Base-by-base conservation (phyloP, 257 asterid genomes). In the Perilla frutescens region DNA sequence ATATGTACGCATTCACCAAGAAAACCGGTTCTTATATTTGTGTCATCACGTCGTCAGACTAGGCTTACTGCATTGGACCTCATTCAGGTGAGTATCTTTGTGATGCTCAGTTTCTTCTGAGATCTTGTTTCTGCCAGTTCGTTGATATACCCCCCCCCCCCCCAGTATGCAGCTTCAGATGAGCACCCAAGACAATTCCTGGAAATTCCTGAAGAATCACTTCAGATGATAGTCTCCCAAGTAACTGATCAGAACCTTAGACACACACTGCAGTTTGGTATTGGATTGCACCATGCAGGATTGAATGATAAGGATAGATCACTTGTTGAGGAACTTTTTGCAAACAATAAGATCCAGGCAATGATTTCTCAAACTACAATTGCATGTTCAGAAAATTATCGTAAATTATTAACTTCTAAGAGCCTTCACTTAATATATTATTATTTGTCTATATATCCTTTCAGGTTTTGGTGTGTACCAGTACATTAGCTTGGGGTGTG, bases 401-500 rank as follows among this genome's bases (percentile, higher is more conserved):
- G 62, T 48, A 43, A 66, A 63, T 44, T 37, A 20, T 68, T 55
- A 62, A 58, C 57, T 63, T 67, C 49, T 54, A 49, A 32, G 68
- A 68, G 51, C 50, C 49, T 77, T 62, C 55, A 68, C 61, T 59
- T 26, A 74, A 73, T 71, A 55, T 59, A 66, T 48, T 47, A 44
- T 67, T 55, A 68, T 50, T 32, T 47, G 56, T 50, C 67, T 43
- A 49, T 77, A 26, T 15, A 48, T 64, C 73, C 79, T 78, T 76
- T 74, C 83, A 94, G 99, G 89, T 94, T 59, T 86, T 94, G 86
- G 99, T 94, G 72, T 94, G 97, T 83, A 94, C 99, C 61, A 94
- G 99, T 79, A 94, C 99, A 74, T 81, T 94, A 73, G 99, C 99
- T 74, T 94, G 99, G 99, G 99, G 99, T 61, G 99, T 94, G 74